Conservation (phyloP, 768 basidiomycete species). For the Galerina sulciceps region DNA sequence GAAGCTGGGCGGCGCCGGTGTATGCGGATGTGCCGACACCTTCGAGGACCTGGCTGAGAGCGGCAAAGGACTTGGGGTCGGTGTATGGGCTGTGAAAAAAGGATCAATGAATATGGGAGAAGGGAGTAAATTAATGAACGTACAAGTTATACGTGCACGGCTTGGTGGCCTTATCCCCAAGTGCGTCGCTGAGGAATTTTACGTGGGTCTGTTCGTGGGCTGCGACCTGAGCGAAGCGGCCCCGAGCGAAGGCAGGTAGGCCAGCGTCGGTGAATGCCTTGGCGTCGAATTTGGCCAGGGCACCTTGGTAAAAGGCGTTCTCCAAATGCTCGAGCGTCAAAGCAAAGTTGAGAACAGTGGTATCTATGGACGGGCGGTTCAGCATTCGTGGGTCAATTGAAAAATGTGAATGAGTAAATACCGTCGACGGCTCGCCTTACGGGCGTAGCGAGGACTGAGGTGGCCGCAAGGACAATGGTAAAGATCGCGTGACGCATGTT, state of each 20-base stretch:
- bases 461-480: constrained; percentile 5
- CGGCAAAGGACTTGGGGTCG: constrained; percentile 52
- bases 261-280: constrained; percentile 50
- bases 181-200: constrained; percentile 31
- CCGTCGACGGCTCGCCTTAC: constrained; percentile 10
- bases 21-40: constrained; percentile 55
- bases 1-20: constrained; percentile 53
- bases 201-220: constrained; percentile 60
- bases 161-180: constrained; percentile 53
- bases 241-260: constrained; percentile 48
- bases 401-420: neutral
- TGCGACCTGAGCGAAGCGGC: constrained; percentile 51
- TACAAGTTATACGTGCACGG: constrained; percentile 66
- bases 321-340: constrained; percentile 54
- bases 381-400: neutral
- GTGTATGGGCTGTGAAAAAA: constrained; percentile 45
- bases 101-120: neutral
- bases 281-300: constrained; percentile 45
- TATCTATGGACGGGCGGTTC: constrained; percentile 5
- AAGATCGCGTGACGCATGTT: constrained; percentile 14
- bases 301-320: constrained; percentile 47
- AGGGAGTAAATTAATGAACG: constrained; percentile 14
- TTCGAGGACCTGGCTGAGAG: constrained; percentile 56
- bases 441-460: neutral
- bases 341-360: constrained; percentile 43